A percentile compares a stretch with the other conserved stretches of the same genome.
phyloP scores from a whole-genome alignment of 1,284 basidiomycete genomes.

The Rhodotorula sp. region DNA sequence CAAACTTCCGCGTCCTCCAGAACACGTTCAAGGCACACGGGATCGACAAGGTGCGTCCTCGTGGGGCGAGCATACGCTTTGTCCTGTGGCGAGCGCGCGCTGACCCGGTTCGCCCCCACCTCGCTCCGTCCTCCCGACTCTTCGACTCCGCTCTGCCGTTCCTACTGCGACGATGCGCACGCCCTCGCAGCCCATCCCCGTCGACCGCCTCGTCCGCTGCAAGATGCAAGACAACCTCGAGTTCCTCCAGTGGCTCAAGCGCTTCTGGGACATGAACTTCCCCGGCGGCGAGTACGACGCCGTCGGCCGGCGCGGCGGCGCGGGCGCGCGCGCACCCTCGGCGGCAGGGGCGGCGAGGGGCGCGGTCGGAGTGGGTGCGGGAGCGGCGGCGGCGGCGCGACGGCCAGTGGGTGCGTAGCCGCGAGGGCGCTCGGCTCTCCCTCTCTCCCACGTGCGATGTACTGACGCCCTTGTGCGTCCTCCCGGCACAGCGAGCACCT shows the following conservation, averaged over 20 bases:
- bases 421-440: background rate
- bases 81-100: background rate
- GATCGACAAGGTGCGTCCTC: slow-evolving; percentile 77
- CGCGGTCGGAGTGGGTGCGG: background rate
- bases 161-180: too few relatives aligned
- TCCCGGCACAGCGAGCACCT: slow-evolving; percentile 1
- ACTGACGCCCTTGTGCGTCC: background rate
- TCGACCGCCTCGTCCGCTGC: slow-evolving; percentile 92
- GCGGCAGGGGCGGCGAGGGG: background rate
- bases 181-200: slow-evolving; percentile 74
- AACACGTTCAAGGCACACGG: slow-evolving; percentile 82
- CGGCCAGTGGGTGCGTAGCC: slow-evolving; percentile 1
- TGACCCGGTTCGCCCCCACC: background rate
- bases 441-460: background rate
- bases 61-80: too few relatives aligned
- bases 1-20: slow-evolving; percentile 94
- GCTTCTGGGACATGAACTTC: slow-evolving; percentile 92
- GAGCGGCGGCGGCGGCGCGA: background rate
- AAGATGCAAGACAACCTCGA: slow-evolving; percentile 99
- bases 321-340: slow-evolving; percentile 47
- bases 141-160: background rate
- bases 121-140: background rate
- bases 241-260: slow-evolving; percentile 96
- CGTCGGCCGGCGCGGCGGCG: slow-evolving; percentile 71
- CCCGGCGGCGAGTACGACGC: slow-evolving; percentile 87